phyloP scores from a whole-genome alignment of 805 yeast genomes.

The Ogataea salicorniae region DNA sequence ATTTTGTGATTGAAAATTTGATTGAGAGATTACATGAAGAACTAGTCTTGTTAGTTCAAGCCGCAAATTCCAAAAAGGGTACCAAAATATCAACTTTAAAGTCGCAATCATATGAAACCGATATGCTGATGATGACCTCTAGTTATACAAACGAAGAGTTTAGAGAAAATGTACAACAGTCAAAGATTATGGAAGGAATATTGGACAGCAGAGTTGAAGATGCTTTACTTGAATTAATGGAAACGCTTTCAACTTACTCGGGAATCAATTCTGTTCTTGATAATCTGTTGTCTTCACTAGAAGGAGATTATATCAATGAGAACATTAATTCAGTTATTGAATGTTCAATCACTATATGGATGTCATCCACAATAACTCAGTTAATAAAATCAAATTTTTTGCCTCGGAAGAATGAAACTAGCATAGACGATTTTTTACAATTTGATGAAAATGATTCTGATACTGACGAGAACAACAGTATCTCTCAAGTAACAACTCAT shows the following conservation, averaged over 20 bases:
- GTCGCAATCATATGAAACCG: constrained; percentile 15
- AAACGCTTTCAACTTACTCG: background rate
- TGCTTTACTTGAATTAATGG: constrained; percentile 9
- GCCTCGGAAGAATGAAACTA: background rate
- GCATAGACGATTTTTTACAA: constrained; percentile 18
- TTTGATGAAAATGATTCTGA: constrained; percentile 20
- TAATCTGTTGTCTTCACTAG: background rate
- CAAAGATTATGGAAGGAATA: constrained; percentile 15
- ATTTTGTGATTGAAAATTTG: constrained; percentile 5
- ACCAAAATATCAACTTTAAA: background rate
- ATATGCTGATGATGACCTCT: constrained; percentile 18
- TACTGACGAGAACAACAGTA: constrained; percentile 8
- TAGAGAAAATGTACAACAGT: constrained; percentile 2
- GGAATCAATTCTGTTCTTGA: background rate
- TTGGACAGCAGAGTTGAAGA: constrained; percentile 21
- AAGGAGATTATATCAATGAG: background rate
- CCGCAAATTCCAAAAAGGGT: constrained; percentile 4
- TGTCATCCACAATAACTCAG: constrained; percentile 28
- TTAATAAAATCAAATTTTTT: background rate
- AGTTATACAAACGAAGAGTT: constrained; percentile 13
- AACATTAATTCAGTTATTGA: constrained; percentile 13
- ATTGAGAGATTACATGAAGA: constrained; percentile 10
- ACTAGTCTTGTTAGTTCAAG: constrained; percentile 9
- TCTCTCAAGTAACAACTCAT: background rate
- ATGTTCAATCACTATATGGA: constrained; percentile 34